Evolutionary conservation across 2,329 filamentous ascomycete species (phyloP), one percentile per base, ranked within the genome.

Genomic region (Sporothrix luriei): DNA sequence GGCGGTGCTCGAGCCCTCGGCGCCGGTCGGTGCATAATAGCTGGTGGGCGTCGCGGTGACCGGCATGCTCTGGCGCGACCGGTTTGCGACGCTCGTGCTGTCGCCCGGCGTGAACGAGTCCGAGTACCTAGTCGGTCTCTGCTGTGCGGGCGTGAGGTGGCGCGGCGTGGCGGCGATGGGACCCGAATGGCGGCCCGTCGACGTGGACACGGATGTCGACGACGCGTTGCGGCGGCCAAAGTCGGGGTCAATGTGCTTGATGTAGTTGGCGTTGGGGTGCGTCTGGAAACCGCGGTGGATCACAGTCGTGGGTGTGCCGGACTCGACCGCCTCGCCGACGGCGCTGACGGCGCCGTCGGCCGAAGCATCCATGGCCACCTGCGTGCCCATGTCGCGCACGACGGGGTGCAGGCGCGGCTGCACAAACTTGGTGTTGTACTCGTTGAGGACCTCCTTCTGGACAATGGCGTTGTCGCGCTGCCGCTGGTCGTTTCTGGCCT

Each of bases 401-500:
- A 91, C 83, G 9, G 91, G 91, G 74, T 96, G 91, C n/a, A 97
- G 87, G 13, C 90, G 86, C 2, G 95, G 95, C 76, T 96, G 93
- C 0, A 99, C 95, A 76, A 91, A 97, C 81, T 99, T 99, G 74
- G 88, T 92, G 77, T 98, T 93, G 77, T 99, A 99, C 80, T 99
- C 95, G 77, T 93, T 90, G 80, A 98, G 85, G 5, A 98, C 94
- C 79, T 98, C 92, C 75, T 91, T 93, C 74, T 97, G 93, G 70
- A 99, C 91, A 61, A 97, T 85, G 2, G 89, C 85, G 1, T 87
- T 88, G 78, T 99, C 95, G 77, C 93, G 97, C 71, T 87, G 88
- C 78, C 98, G 94, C 77, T 94, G 94, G 3, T 87, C 85, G 79
- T 94, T 98, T 46, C 85, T 88, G 2, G 85, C 85, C 71, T 91